These are phyloP conservation scores for Mycena maculata DNA, from an alignment of 768 basidiomycete species.

Conservation along the genomic window DNA sequence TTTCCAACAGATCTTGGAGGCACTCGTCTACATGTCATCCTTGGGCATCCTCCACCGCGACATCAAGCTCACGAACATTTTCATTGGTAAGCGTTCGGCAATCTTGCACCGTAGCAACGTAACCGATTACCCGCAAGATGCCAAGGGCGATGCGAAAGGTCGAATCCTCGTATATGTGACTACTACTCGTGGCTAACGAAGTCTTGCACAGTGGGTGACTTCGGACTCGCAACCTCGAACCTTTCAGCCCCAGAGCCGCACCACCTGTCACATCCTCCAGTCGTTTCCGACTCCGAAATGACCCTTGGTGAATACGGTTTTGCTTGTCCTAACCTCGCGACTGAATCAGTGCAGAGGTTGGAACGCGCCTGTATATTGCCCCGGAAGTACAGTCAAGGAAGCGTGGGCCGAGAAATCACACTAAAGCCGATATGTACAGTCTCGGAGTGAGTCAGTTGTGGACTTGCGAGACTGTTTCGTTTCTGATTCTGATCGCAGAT, in stretches of 20 bases:
- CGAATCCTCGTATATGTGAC: neutral
- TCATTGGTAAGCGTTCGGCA: constrained; percentile 72
- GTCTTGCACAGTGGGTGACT: constrained; percentile 79
- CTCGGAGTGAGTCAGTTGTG: constrained; percentile 83
- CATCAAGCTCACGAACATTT: constrained; percentile 94
- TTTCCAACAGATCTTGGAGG: constrained; percentile 91
- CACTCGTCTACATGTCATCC: constrained; percentile 89
- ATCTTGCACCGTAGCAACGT: neutral
- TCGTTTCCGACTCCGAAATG: constrained; percentile 71
- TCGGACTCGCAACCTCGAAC: constrained; percentile 89
- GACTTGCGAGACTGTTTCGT: neutral
- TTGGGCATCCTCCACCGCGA: constrained; percentile 91
- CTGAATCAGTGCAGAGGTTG: constrained; percentile 69
- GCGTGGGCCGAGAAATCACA: constrained; percentile 78
- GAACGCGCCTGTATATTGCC: constrained; percentile 92
- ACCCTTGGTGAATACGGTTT: constrained; percentile 66
- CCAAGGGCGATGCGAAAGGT: constrained; percentile 88
- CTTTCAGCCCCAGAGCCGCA: constrained; percentile 83
- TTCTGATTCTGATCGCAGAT: constrained; percentile 60
- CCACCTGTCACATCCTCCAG: constrained; percentile 46
- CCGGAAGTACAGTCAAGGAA: constrained; percentile 84
- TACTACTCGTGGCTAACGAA: neutral
- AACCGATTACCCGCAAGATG: constrained; percentile 61
- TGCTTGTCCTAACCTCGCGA: neutral
- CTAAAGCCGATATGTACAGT: constrained; percentile 95